These are phyloP conservation scores for Ceratobasidium theobromae DNA, from an alignment of 1,284 basidiomycete genomes.

Conservation along the genomic window DNA sequence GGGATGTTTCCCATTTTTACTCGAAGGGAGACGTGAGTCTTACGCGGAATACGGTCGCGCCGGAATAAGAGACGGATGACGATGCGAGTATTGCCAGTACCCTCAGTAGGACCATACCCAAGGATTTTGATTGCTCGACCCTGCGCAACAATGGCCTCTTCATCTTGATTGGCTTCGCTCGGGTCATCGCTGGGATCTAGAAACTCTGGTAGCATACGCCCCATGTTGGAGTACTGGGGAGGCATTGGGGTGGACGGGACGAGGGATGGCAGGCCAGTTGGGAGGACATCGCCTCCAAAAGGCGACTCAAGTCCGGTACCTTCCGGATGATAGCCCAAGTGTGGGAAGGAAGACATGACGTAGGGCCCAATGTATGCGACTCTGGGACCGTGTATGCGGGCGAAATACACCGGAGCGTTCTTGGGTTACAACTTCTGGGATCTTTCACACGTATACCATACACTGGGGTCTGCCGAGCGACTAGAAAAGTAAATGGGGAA, in stretches of 20 bases:
- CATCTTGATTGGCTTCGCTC: background rate
- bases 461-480: background rate
- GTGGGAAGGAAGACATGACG: background rate
- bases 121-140: background rate
- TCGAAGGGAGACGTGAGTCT: background rate
- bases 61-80: constrained; percentile 7
- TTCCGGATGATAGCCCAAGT: background rate
- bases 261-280: background rate
- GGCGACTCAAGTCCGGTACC: background rate
- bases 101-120: background rate
- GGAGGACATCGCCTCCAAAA: background rate
- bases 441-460: background rate
- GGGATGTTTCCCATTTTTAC: constrained; percentile 28
- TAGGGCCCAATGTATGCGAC: background rate
- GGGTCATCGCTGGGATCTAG: background rate
- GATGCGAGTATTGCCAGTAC: background rate
- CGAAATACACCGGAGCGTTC: no score
- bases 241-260: background rate
- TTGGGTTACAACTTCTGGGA: no score
- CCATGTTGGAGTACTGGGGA: constrained; percentile 7
- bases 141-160: background rate
- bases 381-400: constrained; percentile 4
- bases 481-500: background rate
- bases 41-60: background rate
- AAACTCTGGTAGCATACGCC: constrained; percentile 24